These are phyloP conservation scores for Penicillium herquei DNA, from an alignment of 495 filamentous ascomycete genomes.

Conservation along the genomic window DNA sequence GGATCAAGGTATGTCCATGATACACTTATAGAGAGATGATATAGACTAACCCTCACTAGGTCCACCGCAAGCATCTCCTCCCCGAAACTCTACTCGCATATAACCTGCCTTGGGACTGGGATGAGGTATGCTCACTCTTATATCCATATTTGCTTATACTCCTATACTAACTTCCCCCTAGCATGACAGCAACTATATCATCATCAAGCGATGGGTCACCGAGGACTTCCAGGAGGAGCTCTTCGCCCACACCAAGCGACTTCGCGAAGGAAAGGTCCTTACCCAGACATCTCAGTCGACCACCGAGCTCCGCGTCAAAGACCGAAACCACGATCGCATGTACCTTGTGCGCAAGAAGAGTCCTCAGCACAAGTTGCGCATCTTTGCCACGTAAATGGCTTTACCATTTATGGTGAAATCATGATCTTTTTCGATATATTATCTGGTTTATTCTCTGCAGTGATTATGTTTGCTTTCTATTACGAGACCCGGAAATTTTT, in stretches of 20 bases:
- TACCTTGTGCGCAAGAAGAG: conserved; percentile 65
- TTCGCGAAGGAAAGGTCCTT: conserved; percentile 54
- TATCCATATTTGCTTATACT: too few species aligned
- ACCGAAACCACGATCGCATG: conserved; percentile 53
- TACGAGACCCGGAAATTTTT: conserved; percentile 14
- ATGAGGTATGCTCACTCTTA: conserved; percentile 36
- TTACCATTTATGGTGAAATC: background rate
- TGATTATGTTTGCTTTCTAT: conserved; percentile 1
- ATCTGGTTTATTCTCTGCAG: conserved; percentile 1
- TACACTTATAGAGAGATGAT: background rate
- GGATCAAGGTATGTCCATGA: conserved; percentile 45
- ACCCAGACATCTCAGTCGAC: conserved; percentile 43
- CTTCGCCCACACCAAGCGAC: conserved; percentile 65
- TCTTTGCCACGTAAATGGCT: conserved; percentile 21
- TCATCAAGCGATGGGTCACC: conserved; percentile 75
- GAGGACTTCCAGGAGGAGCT: conserved; percentile 71
- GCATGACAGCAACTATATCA: conserved; percentile 65
- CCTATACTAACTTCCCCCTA: conserved; percentile 3
- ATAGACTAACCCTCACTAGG: conserved; percentile 27
- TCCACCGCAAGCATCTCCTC: conserved; percentile 49
- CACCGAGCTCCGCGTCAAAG: conserved; percentile 50
- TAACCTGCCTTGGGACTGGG: conserved; percentile 51
- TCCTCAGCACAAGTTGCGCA: conserved; percentile 30
- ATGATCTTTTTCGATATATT: background rate
- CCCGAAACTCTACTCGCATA: conserved; percentile 49